Evolutionary conservation across 257 asterid genomes (phyloP), one percentile per base, ranked within the genome.

Genomic region (Capsicum baccatum): DNA sequence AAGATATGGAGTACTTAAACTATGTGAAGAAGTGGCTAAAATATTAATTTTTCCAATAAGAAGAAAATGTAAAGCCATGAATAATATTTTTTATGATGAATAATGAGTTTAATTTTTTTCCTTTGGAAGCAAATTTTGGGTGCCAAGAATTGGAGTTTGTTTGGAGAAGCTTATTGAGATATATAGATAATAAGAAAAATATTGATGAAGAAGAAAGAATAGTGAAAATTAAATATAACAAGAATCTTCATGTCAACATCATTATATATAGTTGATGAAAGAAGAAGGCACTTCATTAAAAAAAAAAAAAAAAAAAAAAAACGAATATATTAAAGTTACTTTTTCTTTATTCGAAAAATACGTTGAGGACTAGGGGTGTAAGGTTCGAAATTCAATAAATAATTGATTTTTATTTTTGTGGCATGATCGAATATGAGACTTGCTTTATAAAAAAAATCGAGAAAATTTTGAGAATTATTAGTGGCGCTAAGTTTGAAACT

Each of bases 201-300:
- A 14, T 78, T 78, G 81, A 54, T 26, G 81, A 78, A 52, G 64
- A 78, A 76, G 63, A 54, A 74, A 54, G 64, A 52, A 26, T 44
- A 2, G 21, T 8, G 15, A 19, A 26, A 76, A n/a, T 26, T 26
- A 48, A 74, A 48, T 6, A 26, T 44, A 71, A 37, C 16, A 17
- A 74, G 44, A 76, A 52, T 76, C 50, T 78, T 54, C 9, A 4
- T 78, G 81, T 4, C 81, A 4, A 78, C 81, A 78, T 78, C 64
- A 5, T 11, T 78, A 54, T 78, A 76, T 26, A 26, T 74, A 74
- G 62, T 52, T 71, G 47, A 1, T 8, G 26, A 54, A 52, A 26
- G 48, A 55, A 33, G 37, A 63, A 74, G 80, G 12, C 0, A 2
- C 10, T 11, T 33, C 26, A 15, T 52, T 76, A 76, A 2, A 52